phyloP scores from a whole-genome alignment of 305 asterid genomes.

The Fraxinus platypoda region DNA sequence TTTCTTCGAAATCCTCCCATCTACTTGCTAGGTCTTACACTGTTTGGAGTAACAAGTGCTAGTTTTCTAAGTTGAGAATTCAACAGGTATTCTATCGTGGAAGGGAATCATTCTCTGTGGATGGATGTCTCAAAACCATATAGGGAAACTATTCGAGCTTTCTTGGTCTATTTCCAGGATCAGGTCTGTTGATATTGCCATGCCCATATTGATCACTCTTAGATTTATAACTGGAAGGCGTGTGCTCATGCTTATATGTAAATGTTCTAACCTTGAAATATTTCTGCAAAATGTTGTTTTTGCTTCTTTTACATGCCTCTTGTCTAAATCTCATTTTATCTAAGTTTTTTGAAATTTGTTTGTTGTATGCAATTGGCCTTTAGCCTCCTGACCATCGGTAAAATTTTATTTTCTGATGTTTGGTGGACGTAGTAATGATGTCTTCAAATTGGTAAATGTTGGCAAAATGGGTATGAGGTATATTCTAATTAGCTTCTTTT shows the following conservation, averaged over 20 bases:
- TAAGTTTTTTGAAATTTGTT: not conserved
- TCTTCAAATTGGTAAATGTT: not conserved
- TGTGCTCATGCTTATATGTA: conserved; percentile 9
- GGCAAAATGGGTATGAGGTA: not conserved
- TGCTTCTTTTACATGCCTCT: not conserved
- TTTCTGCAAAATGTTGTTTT: not conserved
- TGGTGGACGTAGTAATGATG: not conserved
- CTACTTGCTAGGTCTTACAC: conserved; percentile 16
- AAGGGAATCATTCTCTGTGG: conserved; percentile 88
- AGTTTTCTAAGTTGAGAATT: conserved; percentile 28
- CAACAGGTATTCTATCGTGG: conserved; percentile 87
- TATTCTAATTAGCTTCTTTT: not conserved
- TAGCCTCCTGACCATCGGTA: not conserved
- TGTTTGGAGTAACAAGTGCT: conserved; percentile 24
- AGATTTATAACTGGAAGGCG: conserved; percentile 3
- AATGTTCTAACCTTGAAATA: conserved; percentile 13
- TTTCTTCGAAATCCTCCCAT: not conserved
- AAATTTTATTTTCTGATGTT: not conserved
- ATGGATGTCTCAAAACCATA: conserved; percentile 89
- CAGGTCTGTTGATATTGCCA: conserved; percentile 54
- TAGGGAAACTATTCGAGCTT: conserved; percentile 93
- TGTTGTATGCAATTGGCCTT: not conserved
- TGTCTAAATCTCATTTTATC: not conserved
- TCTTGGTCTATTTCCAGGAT: conserved; percentile 89
- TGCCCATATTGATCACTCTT: conserved; percentile 3